These are phyloP conservation scores for Mallotus repandus DNA, from an alignment of 441 rosid genomes.

Conservation along the genomic window DNA sequence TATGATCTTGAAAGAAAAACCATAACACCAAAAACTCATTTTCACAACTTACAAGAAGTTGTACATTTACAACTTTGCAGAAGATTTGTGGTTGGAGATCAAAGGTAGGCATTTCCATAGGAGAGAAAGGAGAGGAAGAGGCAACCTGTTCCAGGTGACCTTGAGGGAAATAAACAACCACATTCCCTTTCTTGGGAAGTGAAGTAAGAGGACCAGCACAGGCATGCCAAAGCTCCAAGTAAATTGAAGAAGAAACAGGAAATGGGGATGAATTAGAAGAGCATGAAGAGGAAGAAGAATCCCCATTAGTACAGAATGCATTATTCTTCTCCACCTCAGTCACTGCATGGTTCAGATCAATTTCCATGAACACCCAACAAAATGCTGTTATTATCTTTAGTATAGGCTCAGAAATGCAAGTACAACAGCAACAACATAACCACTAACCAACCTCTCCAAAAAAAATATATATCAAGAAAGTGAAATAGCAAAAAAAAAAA, in stretches of 20 bases:
- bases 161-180: conserved; percentile 83
- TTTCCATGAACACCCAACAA: conserved; percentile 65
- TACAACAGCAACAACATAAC: conserved; percentile 28
- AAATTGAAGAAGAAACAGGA: conserved; percentile 53
- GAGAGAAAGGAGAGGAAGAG: conserved; percentile 46
- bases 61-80: conserved; percentile 72
- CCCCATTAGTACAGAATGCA: conserved; percentile 43
- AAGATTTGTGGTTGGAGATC: conserved; percentile 66
- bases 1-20: conserved; percentile 2
- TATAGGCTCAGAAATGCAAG: conserved; percentile 17
- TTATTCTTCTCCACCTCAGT: conserved; percentile 45
- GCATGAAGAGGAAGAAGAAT: conserved; percentile 62
- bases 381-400: conserved; percentile 20
- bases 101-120: conserved; percentile 56
- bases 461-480: conserved; percentile 9
- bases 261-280: conserved; percentile 56
- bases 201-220: conserved; percentile 91
- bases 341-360: conserved; percentile 79
- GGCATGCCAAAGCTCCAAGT: conserved; percentile 92
- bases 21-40: not conserved
- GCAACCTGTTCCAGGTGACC: conserved; percentile 78
- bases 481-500: conserved; percentile 4
- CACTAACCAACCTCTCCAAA: conserved; percentile 31
- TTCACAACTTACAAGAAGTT: conserved; percentile 60
- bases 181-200: conserved; percentile 79